A percentile compares a stretch with the other conserved stretches of the same genome.
These are phyloP conservation scores for Chlorella sorokiniana DNA, from an alignment of 139 green algal species.

Conservation along the genomic window DNA sequence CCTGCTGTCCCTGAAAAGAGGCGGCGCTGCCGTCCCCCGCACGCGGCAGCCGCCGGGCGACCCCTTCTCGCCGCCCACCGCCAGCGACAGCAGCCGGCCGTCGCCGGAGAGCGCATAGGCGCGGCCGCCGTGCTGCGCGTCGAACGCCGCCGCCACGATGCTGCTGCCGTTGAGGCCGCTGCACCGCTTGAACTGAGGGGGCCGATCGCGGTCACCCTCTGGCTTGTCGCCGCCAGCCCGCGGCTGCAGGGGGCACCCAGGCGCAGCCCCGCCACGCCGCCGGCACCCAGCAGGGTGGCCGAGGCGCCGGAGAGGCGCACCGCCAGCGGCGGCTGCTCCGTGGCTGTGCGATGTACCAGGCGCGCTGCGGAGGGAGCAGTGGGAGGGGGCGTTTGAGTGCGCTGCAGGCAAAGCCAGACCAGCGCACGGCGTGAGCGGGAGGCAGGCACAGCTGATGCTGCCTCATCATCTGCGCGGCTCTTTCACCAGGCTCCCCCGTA, in stretches of 20 bases:
- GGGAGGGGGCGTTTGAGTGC: not conserved
- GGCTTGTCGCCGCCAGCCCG: not conserved
- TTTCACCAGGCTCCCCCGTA: not conserved
- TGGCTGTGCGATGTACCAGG: not conserved
- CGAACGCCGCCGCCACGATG: conserved; percentile 51
- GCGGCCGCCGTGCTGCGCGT: conserved; percentile 30
- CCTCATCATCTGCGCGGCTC: not conserved
- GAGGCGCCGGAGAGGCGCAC: not conserved
- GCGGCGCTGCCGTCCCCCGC: not conserved
- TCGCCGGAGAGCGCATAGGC: conserved; percentile 38
- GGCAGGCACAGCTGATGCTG: not conserved
- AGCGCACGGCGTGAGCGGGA: not conserved
- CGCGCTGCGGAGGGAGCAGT: not conserved
- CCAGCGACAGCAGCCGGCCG: conserved; percentile 43
- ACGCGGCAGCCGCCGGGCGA: not conserved
- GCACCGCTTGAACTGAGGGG: not conserved
- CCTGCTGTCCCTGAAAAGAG: not conserved
- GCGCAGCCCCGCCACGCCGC: not conserved
- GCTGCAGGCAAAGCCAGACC: not conserved
- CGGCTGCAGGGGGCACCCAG: not conserved
- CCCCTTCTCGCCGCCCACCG: not conserved
- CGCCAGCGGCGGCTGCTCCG: conserved; percentile 6
- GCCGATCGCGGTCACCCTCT: not conserved
- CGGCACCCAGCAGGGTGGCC: conserved; percentile 1
- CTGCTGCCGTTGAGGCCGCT: conserved; percentile 37